Evolutionary conservation across 257 asterid genomes (phyloP), one percentile per base, ranked within the genome.

Genomic region (Ajuga chamaepitys): DNA sequence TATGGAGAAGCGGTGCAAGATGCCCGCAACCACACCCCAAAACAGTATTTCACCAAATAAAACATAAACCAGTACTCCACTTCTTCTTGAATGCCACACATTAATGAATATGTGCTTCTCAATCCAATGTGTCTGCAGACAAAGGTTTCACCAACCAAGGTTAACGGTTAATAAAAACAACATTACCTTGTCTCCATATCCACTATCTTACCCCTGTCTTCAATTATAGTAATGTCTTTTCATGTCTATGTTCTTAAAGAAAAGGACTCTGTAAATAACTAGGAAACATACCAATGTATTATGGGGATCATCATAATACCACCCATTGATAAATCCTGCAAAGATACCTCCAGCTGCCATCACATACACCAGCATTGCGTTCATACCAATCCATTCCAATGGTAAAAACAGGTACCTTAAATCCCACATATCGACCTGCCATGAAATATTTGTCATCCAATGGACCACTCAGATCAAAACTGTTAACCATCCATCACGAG

Each of bases 291-390:
- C 96, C 89, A 85, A 63, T 16, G 87, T 88, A 71, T 85, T 88
- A 46, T 74, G 85, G 35, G 91, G 91, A 46, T 80, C 67, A n/a
- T 74, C 88, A 9, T 77, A 86, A 67, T 88, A 88, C 96, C 96
- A 88, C 12, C 95, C 96, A 18, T 85, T 88, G 66, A 88, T 72
- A 50, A 88, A 88, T 62, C 91, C 91, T 10, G 95, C 91, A 52
- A 88, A 84, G 35, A 88, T 78, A 51, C 85, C 91, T 63, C 20
- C 88, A 2, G 91, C 95, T 7, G 91, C 96, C 95, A 88, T 78
- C 16, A 88, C 96, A 67, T 85, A 88, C 11, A 88, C 95, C n/a
- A 88, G 84, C 96, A 88, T 88, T 0, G 91, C 96, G 24, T 88
- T 88, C 91, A 80, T 80, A 14, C 96, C 96, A 7, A 88, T 88